A percentile compares a stretch with the other conserved stretches of the same genome.
Evolutionary conservation across 2,329 filamentous ascomycete genomes (phyloP).

Genomic region (Xylariaceae sp.): DNA sequence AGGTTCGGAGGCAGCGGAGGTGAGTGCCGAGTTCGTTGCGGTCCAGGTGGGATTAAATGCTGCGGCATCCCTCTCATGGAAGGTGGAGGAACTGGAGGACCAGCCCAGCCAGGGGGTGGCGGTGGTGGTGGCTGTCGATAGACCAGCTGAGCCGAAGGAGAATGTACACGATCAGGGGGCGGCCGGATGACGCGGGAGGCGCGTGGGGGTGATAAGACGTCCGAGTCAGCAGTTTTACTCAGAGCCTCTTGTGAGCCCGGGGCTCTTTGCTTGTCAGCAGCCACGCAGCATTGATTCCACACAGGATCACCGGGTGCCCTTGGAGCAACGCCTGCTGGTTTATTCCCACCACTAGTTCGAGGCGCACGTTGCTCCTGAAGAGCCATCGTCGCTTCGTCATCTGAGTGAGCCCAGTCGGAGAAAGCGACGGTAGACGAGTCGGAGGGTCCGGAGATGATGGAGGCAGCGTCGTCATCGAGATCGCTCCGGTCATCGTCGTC

Average conservation of each 20-base stretch:
- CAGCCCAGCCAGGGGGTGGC: conserved; percentile 9
- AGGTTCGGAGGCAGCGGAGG: neutral
- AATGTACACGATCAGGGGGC: neutral
- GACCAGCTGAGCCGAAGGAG: conserved; percentile 5
- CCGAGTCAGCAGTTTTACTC: neutral
- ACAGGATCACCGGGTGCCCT: neutral
- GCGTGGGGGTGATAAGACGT: conserved; percentile 2
- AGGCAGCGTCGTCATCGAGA: conserved; percentile 22
- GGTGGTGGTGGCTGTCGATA: conserved; percentile 4
- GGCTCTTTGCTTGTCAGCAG: conserved; percentile 3
- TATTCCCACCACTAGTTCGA: neutral
- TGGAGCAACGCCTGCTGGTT: neutral
- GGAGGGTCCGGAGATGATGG: conserved; percentile 23
- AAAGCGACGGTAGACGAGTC: conserved; percentile 21
- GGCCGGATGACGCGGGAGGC: conserved; percentile 2
- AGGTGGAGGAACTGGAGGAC: conserved; percentile 7
- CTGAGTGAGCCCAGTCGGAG: conserved; percentile 26
- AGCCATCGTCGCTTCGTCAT: conserved; percentile 20
- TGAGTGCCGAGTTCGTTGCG: neutral
- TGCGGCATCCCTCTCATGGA: conserved; percentile 4
- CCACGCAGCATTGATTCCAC: neutral
- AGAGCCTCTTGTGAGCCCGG: neutral
- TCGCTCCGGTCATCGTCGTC: conserved; percentile 12
- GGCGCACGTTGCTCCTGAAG: neutral
- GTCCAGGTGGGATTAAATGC: neutral